Percentiles rank a stretch among this genome's conserved stretches.
Conservation (phyloP, 1,284 basidiomycete species). For the Ustilago hordei region DNA sequence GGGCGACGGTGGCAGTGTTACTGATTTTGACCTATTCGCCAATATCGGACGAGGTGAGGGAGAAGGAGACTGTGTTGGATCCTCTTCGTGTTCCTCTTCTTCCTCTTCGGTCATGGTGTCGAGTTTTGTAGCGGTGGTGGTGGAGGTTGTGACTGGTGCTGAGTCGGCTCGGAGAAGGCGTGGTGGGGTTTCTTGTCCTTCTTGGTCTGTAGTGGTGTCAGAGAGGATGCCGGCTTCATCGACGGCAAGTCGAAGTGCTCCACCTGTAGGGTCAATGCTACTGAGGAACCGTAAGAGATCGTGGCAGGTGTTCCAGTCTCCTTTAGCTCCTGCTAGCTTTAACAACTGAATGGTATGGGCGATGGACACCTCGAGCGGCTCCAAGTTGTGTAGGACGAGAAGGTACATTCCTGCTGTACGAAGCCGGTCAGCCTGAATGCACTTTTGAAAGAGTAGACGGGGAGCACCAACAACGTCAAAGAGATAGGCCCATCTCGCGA, state of each 20-base stretch:
- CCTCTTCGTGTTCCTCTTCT: constrained; percentile 14
- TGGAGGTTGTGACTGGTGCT: constrained; percentile 18
- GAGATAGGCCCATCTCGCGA: constrained; percentile 87
- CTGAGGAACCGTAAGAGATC: constrained; percentile 71
- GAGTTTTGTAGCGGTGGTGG: constrained; percentile 17
- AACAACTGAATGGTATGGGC: constrained; percentile 59
- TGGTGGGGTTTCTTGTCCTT: constrained; percentile 14
- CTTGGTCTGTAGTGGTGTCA: neutral
- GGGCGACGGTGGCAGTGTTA: constrained; percentile 9
- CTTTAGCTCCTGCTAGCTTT: constrained; percentile 45
- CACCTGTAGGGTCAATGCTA: constrained; percentile 74
- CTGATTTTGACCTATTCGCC: constrained; percentile 28
- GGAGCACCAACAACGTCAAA: constrained; percentile 93
- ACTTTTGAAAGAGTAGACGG: constrained; percentile 88
- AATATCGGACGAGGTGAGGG: constrained; percentile 1
- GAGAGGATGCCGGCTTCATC: constrained; percentile 30
- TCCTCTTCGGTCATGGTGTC: constrained; percentile 44
- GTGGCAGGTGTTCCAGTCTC: constrained; percentile 56
- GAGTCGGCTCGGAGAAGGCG: constrained; percentile 12
- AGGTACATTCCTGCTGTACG: constrained; percentile 94
- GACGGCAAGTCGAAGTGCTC: constrained; percentile 35
- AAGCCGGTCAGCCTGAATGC: constrained; percentile 79
- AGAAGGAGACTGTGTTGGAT: neutral
- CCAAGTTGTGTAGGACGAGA: constrained; percentile 90
- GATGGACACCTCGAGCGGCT: constrained; percentile 77